Base-by-base conservation (phyloP, 176 grass and related monocot genomes). In the Bolboschoenus planiculmis region DNA sequence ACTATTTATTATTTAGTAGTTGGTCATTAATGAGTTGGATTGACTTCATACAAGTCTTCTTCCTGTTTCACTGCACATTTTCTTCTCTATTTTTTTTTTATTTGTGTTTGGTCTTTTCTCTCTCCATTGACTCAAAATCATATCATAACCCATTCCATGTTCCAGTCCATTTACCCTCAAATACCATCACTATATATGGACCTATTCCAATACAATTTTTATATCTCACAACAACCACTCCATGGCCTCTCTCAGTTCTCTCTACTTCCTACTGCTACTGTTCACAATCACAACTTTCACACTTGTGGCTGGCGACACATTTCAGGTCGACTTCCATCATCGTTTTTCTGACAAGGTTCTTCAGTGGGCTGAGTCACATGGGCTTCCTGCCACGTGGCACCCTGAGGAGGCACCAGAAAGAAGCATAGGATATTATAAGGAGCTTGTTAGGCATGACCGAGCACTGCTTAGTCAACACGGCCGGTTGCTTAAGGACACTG, bases 241-340 rank as follows among this genome's bases (percentile, higher is more conserved):
- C 10, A 83, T 83, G 62, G 81, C 81, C 5, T 34, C 42, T 83
- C 64, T 83, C 59, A 51, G 27, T 83, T 48, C 14, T 56, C 39
- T 51, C 7, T 10, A 50, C 39, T 20, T 37, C 44, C 48, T 57
- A 80, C 55, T 44, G 0, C 20, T 72, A 44, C 55, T 36, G 31
- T 42, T 87, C 83, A 14, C 40, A 30, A 20, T 47, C 7, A 2
- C 39, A 10, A 43, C 83, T 35, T 13, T 23, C 0, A 34, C 47
- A 23, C 35, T 77, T 10, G 78, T 9, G 0, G 13, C 18, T 3
- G 70, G 14, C 10, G 84, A 27, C 1, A 87, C 89, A 39, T 80
- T 97, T 61, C 87, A 88, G 3, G 80, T 97, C 61, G 84, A 98
- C 15, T 80, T 95, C 82, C 92, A 98, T 87, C 95, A 98, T 81